Percentiles rank a stretch among this genome's conserved stretches.
Evolutionary conservation across 441 rosid species (phyloP).

Genomic region (Syzygium malaccense): DNA sequence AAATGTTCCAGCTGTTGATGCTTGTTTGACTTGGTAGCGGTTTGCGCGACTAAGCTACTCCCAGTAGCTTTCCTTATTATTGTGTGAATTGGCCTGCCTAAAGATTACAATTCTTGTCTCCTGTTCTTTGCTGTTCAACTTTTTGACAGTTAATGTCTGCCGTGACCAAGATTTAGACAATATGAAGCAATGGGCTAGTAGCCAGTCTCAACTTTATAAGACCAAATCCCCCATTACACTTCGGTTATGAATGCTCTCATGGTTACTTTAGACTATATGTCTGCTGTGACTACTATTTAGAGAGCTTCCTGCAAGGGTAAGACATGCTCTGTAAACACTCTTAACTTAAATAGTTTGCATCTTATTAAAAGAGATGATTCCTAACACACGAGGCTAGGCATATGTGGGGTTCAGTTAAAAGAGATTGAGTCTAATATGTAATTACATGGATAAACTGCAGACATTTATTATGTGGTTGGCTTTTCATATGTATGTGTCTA

Average conservation of each 20-base stretch:
- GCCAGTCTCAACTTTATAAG: too few species aligned
- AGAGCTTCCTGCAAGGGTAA: too few species aligned
- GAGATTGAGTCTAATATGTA: background rate
- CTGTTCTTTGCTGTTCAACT: background rate
- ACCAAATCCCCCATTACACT: too few species aligned
- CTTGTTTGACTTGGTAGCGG: background rate
- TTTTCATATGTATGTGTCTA: background rate
- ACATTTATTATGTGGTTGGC: background rate
- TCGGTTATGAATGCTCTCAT: too few species aligned
- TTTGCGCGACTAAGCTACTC: background rate
- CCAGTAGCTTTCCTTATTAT: background rate
- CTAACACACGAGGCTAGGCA: background rate
- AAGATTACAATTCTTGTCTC: background rate
- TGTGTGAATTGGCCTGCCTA: background rate
- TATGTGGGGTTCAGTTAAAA: background rate
- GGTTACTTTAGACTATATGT: too few species aligned
- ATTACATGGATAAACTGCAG: background rate
- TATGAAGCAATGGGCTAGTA: too few species aligned
- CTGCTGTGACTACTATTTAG: too few species aligned
- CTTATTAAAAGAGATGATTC: too few species aligned
- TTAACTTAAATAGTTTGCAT: too few species aligned
- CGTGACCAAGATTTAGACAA: too few species aligned
- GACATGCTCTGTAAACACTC: too few species aligned
- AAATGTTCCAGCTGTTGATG: background rate
- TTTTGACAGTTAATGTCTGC: background rate